These are phyloP conservation scores for Zygosaccharomyces gambellarensis DNA, from an alignment of 805 yeast species.

Conservation along the genomic window DNA sequence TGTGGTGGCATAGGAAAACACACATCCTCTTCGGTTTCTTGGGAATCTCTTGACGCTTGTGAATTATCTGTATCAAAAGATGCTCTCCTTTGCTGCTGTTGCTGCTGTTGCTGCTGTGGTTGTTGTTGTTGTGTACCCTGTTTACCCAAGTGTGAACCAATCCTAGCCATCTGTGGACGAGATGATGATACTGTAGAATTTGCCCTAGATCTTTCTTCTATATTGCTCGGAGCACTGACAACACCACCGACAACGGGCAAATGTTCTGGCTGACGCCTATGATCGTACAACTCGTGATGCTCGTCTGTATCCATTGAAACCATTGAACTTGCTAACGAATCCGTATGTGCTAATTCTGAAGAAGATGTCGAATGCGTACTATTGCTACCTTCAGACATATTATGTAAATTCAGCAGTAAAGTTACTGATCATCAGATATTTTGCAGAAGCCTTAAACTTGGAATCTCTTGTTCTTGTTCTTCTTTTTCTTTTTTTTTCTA, in stretches of 20 bases:
- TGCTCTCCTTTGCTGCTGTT: slow-evolving; percentile 20
- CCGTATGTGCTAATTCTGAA: slow-evolving; percentile 21
- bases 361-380: slow-evolving; percentile 6
- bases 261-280: slow-evolving; percentile 44
- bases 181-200: slow-evolving; percentile 11
- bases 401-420: neutral
- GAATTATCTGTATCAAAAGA: slow-evolving; percentile 62
- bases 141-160: slow-evolving; percentile 8
- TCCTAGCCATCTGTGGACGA: slow-evolving; percentile 10
- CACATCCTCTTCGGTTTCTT: slow-evolving; percentile 95
- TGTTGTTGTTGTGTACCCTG: slow-evolving; percentile 3
- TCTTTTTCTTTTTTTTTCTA: neutral
- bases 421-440: neutral
- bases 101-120: slow-evolving; percentile 1
- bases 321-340: slow-evolving; percentile 28
- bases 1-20: slow-evolving; percentile 84
- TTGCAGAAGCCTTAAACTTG: neutral
- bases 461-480: neutral
- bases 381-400: slow-evolving; percentile 10
- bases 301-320: slow-evolving; percentile 39
- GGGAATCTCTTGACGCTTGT: slow-evolving; percentile 70
- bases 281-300: slow-evolving; percentile 41
- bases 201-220: slow-evolving; percentile 24
- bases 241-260: slow-evolving; percentile 24
- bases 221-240: slow-evolving; percentile 6